Percentiles rank a stretch among this genome's conserved stretches.
Conservation (phyloP, 2,329 filamentous ascomycete species). For the Venturia pyrina region DNA sequence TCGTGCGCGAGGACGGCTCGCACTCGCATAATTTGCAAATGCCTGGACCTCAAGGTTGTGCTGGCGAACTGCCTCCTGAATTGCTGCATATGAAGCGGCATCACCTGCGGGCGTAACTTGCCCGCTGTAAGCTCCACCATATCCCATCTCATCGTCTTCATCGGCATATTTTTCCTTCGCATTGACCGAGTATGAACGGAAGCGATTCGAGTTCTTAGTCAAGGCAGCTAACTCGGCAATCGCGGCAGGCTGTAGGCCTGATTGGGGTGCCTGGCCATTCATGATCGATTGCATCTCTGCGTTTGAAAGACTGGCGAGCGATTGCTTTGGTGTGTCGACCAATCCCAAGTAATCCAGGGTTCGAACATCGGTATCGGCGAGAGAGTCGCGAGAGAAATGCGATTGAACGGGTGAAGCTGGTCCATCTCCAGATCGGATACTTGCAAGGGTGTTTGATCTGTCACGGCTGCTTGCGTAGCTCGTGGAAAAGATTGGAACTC, state of each 20-base stretch:
- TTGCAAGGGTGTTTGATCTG: constrained; percentile 78
- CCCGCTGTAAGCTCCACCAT: constrained; percentile 48
- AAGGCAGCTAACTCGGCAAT: constrained; percentile 67
- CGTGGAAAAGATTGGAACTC: constrained; percentile 77
- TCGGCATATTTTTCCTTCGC: constrained; percentile 96
- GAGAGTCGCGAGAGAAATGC: constrained; percentile 74
- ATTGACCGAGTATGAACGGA: constrained; percentile 96
- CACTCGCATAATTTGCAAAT: constrained; percentile 74
- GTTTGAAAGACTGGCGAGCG: constrained; percentile 59
- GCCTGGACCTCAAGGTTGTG: constrained; percentile 92
- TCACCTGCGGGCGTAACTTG: constrained; percentile 47
- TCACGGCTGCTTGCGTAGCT: constrained; percentile 77
- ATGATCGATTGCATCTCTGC: constrained; percentile 33
- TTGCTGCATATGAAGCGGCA: constrained; percentile 48
- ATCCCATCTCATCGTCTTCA: constrained; percentile 63
- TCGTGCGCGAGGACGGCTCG: constrained; percentile 74
- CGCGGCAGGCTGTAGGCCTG: constrained; percentile 47
- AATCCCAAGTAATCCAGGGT: constrained; percentile 93
- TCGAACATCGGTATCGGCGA: constrained; percentile 77
- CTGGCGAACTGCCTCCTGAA: constrained; percentile 67
- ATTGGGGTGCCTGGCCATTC: constrained; percentile 35
- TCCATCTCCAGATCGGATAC: constrained; percentile 77
- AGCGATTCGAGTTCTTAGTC: constrained; percentile 64
- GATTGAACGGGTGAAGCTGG: constrained; percentile 81
- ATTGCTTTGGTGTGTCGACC: constrained; percentile 81